Evolutionary conservation across 345 rosid genomes (phyloP), one percentile per base, ranked within the genome.

Genomic region (Lepidium africanum): DNA sequence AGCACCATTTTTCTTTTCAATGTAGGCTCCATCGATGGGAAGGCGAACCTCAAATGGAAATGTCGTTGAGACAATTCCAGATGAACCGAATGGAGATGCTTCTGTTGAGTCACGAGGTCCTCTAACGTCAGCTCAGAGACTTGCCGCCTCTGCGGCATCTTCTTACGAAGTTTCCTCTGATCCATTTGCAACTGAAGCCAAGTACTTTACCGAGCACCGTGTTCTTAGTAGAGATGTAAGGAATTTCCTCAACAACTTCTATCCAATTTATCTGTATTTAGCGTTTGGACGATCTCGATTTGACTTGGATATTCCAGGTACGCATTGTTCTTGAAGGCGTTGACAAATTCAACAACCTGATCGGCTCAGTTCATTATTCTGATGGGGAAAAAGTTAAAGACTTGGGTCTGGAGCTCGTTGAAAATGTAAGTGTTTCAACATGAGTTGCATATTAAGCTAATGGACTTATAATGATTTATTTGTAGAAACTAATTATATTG

Each of bases 271-370:
- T 30, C 15, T 16, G 47, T 72, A 19, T 37, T 59, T 72, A 21
- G 25, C 65, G 16, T 59, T 69, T 55, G 47, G 9, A 23, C 5
- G 35, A 56, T 19, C 80, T 73, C 50, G 73, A 37, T 19, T 38
- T 17, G 14, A 33, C 59, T 25, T 71, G 70, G 33, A 32, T 67
- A 56, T 72, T 69, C 16, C 70, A 95, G 99, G 98, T 95, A 14
- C 97, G 99, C 30, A 81, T 95, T 77, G 91, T 95, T 63, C 82
- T 95, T 58, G 99, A 95, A 84, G 97, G 98, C 50, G 96, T 86
- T 64, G 99, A 95, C 82, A 89, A 91, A 63, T 86, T 82, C 82
- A 87, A 83, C 81, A 95, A 89, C 75, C 81, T 95, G 86, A 86
- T 95, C 73, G 97, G 99, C 21, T 89, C 99, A 6, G 87, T 95